Base-by-base conservation (phyloP, 495 filamentous ascomycete genomes). In the Pseudoneurospora amorphoporcata region DNA sequence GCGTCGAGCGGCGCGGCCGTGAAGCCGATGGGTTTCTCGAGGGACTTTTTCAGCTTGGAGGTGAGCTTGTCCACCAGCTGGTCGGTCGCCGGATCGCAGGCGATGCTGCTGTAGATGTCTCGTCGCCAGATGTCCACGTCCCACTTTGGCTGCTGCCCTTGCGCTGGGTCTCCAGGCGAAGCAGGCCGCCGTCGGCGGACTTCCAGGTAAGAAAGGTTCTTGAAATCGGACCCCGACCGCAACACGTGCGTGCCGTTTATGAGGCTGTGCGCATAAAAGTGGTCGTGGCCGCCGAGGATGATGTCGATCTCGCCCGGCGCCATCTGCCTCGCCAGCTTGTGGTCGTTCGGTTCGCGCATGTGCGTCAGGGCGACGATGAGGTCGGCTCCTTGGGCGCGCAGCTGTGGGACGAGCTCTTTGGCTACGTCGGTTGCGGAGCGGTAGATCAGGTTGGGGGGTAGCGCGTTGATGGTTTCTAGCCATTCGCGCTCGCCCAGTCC, bases 281-380 rank as follows among this genome's bases (percentile, higher is more conserved):
- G 94, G 73, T 97, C 94, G 75, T 97, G 94, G 4, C 94, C 94
- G 53, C 94, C 93, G 1, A 97, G 84, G 37, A 97, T 90, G 38
- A 97, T 86, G 78, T 97, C 94, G 37, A 97, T 89, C 23, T 35
- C 68, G 16, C 90, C 78, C 0, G 91, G 92, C 9, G 86, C 82
- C 0, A 90, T 84, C 58, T 90, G 88, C 69, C 88, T 83, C 0
- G 94, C 94, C 8, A 97, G 81, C 80, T 95, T 95, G 73, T 91
- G 86, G 78, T 93, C 92, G 75, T 93, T 96, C 10, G 93, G 94
- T 77, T 97, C 92, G 39, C 94, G 87, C 83, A 92, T 90, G 78
- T 97, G 94, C 0, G 92, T 94, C 5, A 97, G 82, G 0, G 91
- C 91, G 58, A 97, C 84, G 65, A 97, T 81, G 37, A 97, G 86